phyloP scores from a whole-genome alignment of 1,284 basidiomycete species.

The Heterobasidion parviporum region DNA sequence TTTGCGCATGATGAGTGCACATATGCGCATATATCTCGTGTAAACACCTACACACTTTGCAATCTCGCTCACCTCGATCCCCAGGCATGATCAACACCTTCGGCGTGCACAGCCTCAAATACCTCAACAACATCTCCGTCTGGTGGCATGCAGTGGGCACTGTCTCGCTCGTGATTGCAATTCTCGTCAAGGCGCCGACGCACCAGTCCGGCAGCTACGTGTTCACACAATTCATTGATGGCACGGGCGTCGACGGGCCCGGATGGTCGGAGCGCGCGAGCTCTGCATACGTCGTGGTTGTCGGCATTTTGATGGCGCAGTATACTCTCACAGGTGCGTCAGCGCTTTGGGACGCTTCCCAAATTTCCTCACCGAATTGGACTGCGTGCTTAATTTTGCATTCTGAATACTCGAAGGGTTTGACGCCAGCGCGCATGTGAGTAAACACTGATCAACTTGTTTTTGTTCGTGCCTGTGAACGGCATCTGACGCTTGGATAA shows the following conservation, averaged over 20 bases:
- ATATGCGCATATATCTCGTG: background rate
- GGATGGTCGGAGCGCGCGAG: slow-evolving; percentile 66
- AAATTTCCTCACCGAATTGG: background rate
- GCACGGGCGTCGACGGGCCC: slow-evolving; percentile 47
- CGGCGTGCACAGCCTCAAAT: slow-evolving; percentile 53
- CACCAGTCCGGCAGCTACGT: slow-evolving; percentile 64
- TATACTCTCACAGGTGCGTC: slow-evolving; percentile 55
- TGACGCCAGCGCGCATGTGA: slow-evolving; percentile 62
- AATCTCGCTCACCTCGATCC: background rate
- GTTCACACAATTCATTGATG: slow-evolving; percentile 63
- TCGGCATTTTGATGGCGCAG: slow-evolving; percentile 66
- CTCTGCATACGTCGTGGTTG: slow-evolving; percentile 58
- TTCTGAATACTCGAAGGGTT: slow-evolving; percentile 37
- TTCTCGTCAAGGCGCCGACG: slow-evolving; percentile 60
- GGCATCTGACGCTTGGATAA: background rate
- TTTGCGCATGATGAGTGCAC: background rate
- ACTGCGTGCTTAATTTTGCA: background rate
- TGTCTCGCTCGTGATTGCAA: slow-evolving; percentile 52
- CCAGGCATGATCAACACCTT: slow-evolving; percentile 62
- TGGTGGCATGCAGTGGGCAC: slow-evolving; percentile 71
- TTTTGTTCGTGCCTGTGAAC: background rate
- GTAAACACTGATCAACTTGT: slow-evolving; percentile 15
- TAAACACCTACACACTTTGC: too few species aligned
- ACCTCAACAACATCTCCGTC: slow-evolving; percentile 65
- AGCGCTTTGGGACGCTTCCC: slow-evolving; percentile 5